phyloP scores from a whole-genome alignment of 805 yeast genomes.

The Candida ponderosae region DNA sequence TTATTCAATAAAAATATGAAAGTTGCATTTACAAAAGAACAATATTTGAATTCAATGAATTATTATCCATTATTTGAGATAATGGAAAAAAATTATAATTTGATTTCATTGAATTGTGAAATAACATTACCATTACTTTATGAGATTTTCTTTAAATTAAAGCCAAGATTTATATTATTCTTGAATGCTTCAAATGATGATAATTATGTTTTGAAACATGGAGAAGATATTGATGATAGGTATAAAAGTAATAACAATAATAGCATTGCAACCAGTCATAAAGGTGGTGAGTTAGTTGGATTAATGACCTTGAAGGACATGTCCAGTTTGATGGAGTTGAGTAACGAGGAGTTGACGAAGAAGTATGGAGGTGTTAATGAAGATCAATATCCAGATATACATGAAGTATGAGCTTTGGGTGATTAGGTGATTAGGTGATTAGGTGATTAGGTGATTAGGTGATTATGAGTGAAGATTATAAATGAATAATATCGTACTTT shows the following conservation, averaged over 20 bases:
- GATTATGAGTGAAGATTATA: no score
- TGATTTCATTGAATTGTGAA: constrained; percentile 9
- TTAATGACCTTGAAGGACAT: constrained; percentile 19
- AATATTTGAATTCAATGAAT: neutral
- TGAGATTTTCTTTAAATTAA: constrained; percentile 21
- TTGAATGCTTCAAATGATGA: neutral
- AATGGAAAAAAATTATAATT: constrained; percentile 10
- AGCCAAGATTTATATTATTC: constrained; percentile 19
- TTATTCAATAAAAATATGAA: neutral
- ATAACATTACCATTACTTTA: constrained; percentile 18
- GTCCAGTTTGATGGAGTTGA: constrained; percentile 4
- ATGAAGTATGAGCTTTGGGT: no score
- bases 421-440: no score
- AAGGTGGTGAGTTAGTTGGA: constrained; percentile 16
- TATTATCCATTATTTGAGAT: constrained; percentile 6
- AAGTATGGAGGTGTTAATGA: neutral
- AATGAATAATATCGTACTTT: no score
- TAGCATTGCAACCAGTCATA: no score
- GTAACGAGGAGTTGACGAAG: neutral
- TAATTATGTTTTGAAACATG: no score
- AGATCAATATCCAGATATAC: neutral
- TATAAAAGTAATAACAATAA: constrained; percentile 2
- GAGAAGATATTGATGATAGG: no score
- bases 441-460: no score
- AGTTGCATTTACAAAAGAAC: constrained; percentile 3